A percentile compares a stretch with the other conserved stretches of the same genome.
These are phyloP conservation scores for Calonectria pteridis DNA, from an alignment of 2,329 filamentous ascomycete genomes.

Conservation along the genomic window DNA sequence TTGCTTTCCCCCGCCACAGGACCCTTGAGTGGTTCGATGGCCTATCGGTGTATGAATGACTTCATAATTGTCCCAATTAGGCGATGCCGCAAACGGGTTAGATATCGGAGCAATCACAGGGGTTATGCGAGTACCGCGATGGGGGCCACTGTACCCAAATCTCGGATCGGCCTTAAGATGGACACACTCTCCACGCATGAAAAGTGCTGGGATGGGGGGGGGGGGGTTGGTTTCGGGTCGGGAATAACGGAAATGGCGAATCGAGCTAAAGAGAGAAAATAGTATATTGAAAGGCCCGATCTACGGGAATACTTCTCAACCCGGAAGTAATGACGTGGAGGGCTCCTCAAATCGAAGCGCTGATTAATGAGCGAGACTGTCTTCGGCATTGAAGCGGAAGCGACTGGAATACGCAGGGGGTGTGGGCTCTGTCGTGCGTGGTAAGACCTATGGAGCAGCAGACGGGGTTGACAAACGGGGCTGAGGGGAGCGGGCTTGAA, in stretches of 20 bases:
- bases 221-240: not conserved
- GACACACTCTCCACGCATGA: not conserved
- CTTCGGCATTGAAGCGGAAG: slow-evolving; percentile 11
- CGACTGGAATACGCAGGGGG: slow-evolving; percentile 4
- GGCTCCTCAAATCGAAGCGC: not conserved
- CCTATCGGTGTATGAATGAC: not conserved
- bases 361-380: not conserved
- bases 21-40: slow-evolving; percentile 5
- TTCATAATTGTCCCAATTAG: slow-evolving; percentile 6
- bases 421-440: not conserved
- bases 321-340: slow-evolving; percentile 9
- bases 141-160: slow-evolving; percentile 10
- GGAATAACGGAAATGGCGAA: slow-evolving; percentile 14
- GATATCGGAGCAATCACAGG: slow-evolving; percentile 4
- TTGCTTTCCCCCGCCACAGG: slow-evolving; percentile 1
- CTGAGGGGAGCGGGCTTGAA: not conserved
- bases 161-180: slow-evolving; percentile 2
- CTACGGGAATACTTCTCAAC: slow-evolving; percentile 16
- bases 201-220: not conserved
- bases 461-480: not conserved
- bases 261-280: not conserved
- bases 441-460: slow-evolving; percentile 8
- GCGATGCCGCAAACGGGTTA: not conserved
- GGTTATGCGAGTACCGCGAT: slow-evolving; percentile 12
- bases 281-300: slow-evolving; percentile 16